These are phyloP conservation scores for Coprinellus micaceus DNA, from an alignment of 768 basidiomycete genomes.

Conservation along the genomic window DNA sequence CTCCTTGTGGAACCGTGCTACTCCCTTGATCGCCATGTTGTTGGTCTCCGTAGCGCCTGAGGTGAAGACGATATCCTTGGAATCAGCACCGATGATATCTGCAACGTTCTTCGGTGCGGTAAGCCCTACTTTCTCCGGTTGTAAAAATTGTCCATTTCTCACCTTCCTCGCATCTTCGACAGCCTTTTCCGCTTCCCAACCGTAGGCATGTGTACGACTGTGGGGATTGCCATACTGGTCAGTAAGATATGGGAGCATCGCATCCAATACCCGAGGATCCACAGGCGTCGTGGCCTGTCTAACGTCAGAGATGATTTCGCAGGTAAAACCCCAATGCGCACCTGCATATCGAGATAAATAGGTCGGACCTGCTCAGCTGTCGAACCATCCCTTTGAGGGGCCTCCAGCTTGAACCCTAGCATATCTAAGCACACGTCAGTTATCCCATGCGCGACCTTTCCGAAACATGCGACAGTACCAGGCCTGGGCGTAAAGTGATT, in stretches of 20 bases:
- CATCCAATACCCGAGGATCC: conserved; percentile 94
- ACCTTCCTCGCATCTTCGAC: conserved; percentile 91
- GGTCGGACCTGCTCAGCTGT: conserved; percentile 67
- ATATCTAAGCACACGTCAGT: conserved; percentile 53
- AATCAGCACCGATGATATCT: conserved; percentile 86
- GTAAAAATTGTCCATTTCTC: no score
- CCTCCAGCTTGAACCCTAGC: conserved; percentile 82
- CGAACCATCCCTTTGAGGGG: conserved; percentile 55
- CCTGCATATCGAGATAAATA: conserved; percentile 98
- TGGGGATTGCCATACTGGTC: conserved; percentile 98
- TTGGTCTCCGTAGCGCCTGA: conserved; percentile 98
- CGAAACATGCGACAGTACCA: conserved; percentile 39
- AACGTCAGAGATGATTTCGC: no score
- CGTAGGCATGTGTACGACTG: conserved; percentile 96
- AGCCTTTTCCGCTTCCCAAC: conserved; percentile 97
- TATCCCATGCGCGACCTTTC: not conserved
- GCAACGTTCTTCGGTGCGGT: conserved; percentile 66
- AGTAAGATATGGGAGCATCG: conserved; percentile 93
- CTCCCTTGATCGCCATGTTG: conserved; percentile 96
- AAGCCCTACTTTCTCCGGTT: conserved; percentile 4
- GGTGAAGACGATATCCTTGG: conserved; percentile 96
- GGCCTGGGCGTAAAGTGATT: conserved; percentile 65
- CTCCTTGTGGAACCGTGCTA: conserved; percentile 91
- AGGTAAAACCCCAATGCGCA: conserved; percentile 26
- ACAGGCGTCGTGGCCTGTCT: conserved; percentile 99